Evolutionary conservation across 352 stramenopile species (phyloP).

Genomic region (Phytophthora hibernalis): DNA sequence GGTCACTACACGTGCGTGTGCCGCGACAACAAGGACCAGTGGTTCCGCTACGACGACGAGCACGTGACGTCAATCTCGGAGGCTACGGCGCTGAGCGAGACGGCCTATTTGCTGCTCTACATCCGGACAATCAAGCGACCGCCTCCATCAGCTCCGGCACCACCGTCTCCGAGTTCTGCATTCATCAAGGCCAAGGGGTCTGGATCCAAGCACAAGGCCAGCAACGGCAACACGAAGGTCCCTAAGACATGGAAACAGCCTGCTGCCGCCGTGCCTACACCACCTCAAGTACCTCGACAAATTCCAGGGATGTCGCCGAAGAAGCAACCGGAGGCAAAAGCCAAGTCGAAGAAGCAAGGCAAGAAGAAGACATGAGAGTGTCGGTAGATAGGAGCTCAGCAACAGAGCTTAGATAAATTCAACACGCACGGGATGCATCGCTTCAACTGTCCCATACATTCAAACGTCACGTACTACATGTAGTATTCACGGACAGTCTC

Average conservation of each 20-base stretch:
- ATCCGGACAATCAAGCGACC: conserved; percentile 65
- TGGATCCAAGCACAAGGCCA: conserved; percentile 22
- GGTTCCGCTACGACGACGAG: conserved; percentile 87
- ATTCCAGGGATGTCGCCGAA: conserved; percentile 54
- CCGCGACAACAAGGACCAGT: conserved; percentile 90
- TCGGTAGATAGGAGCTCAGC: conserved; percentile 15
- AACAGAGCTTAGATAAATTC: conserved; percentile 30
- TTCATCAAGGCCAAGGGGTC: conserved; percentile 31
- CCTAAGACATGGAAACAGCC: conserved; percentile 38
- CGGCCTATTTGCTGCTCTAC: conserved; percentile 85
- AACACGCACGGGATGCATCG: conserved; percentile 4
- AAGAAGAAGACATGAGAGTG: conserved; percentile 44
- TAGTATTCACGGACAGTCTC: neutral
- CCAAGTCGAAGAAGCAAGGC: conserved; percentile 37
- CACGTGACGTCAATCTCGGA: conserved; percentile 82
- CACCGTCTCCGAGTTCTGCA: conserved; percentile 22
- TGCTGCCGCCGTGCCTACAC: conserved; percentile 1
- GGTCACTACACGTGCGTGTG: conserved; percentile 88
- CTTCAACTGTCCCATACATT: conserved; percentile 7
- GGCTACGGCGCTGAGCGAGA: conserved; percentile 70
- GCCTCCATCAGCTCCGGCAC: conserved; percentile 11
- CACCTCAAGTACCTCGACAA: conserved; percentile 16
- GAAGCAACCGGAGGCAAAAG: conserved; percentile 34
- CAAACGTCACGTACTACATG: neutral
- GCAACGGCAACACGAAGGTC: conserved; percentile 28